Conservation (phyloP, 2,329 filamentous ascomycete species). For the Claviceps pusilla region DNA sequence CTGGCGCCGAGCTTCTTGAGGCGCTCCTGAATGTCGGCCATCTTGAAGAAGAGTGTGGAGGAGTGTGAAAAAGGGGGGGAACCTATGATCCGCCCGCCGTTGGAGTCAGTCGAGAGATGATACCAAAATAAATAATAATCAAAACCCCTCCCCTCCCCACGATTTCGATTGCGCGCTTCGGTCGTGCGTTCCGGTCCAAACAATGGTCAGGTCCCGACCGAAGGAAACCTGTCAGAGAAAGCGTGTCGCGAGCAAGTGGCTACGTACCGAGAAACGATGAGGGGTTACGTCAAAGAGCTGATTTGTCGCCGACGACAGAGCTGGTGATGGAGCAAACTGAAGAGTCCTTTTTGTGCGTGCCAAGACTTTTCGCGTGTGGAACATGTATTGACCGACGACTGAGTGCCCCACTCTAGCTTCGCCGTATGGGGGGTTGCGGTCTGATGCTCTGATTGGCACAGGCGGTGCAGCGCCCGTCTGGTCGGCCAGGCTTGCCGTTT, state of each 20-base stretch:
- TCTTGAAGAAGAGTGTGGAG: slow-evolving; percentile 21
- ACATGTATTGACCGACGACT: slow-evolving; percentile 21
- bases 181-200: background rate
- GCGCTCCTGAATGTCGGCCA: slow-evolving; percentile 43
- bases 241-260: slow-evolving; percentile 4
- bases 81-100: background rate
- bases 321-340: slow-evolving; percentile 21
- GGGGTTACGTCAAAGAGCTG: slow-evolving; percentile 19
- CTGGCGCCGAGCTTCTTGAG: slow-evolving; percentile 41
- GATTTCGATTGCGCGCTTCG: background rate
- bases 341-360: slow-evolving; percentile 29
- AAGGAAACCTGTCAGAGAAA: background rate
- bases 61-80: slow-evolving; percentile 8
- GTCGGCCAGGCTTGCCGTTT: too few species aligned
- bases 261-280: slow-evolving; percentile 20
- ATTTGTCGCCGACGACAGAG: slow-evolving; percentile 21
- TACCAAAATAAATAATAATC: background rate
- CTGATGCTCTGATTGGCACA: too few species aligned
- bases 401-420: slow-evolving; percentile 3
- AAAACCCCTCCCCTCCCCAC: background rate
- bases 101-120: slow-evolving; percentile 6
- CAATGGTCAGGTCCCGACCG: background rate
- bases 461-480: too few species aligned
- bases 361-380: slow-evolving; percentile 29
- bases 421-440: too few species aligned